A percentile compares a stretch with the other conserved stretches of the same genome.
phyloP scores from a whole-genome alignment of 2,329 filamentous ascomycete species.

The Aspergillus sp. region DNA sequence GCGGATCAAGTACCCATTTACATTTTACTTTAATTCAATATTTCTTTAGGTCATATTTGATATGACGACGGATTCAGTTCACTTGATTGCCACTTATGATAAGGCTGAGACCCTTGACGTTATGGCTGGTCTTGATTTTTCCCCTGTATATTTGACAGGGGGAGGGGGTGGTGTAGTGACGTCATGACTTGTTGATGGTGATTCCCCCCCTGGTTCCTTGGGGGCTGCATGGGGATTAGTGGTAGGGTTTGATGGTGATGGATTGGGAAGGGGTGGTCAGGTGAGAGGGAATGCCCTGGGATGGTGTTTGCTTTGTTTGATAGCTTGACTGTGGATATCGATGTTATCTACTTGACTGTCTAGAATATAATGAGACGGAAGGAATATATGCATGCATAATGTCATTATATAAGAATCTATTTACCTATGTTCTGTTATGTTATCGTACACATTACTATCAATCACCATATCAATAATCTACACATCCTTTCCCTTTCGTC shows the following conservation, averaged over 20 bases:
- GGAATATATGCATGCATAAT: not conserved
- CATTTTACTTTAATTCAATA: too few species aligned
- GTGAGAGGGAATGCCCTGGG: too few species aligned
- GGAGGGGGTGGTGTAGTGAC: not conserved
- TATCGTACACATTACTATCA: not conserved
- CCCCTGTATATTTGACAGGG: too few species aligned
- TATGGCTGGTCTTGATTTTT: not conserved
- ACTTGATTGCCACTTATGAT: not conserved
- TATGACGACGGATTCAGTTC: not conserved
- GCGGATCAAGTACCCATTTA: constrained; percentile 3
- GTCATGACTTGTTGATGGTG: not conserved
- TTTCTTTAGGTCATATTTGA: too few species aligned
- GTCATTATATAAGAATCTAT: not conserved
- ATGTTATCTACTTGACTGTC: not conserved
- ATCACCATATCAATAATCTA: not conserved
- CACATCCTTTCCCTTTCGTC: not conserved
- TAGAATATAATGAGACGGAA: too few species aligned
- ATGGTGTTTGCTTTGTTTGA: not conserved
- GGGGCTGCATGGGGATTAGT: not conserved
- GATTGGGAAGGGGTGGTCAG: too few species aligned
- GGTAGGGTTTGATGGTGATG: not conserved
- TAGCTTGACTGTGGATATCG: too few species aligned
- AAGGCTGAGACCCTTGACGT: too few species aligned
- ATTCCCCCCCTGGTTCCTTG: too few species aligned
- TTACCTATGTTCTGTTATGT: not conserved